Evolutionary conservation across 2,329 filamentous ascomycete species (phyloP), one percentile per base, ranked within the genome.

Genomic region (Berkeleyomyces basicola): DNA sequence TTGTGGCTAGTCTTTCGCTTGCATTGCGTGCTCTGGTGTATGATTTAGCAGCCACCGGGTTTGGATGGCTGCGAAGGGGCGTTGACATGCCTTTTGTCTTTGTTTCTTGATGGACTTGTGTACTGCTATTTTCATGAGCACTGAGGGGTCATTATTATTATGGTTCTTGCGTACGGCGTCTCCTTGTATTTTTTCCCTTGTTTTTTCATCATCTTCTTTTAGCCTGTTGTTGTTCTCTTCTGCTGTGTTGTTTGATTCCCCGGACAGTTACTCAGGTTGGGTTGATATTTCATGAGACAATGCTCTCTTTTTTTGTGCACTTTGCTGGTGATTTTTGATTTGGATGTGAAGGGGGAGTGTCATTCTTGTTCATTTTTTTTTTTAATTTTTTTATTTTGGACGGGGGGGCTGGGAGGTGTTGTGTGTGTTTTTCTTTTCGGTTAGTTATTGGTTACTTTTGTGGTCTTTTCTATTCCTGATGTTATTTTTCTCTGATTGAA

Each of bases 11-110:
- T 23, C 44, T 65, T 42, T 49, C 61, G 7, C 9, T n/a, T 44
- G 63, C 61, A 11, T 11, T 62, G 4, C n/a, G 51, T 14, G 53
- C 44, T 31, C 23, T 65, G 65, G 66, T 65, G 64, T 65, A 67
- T 40, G 63, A 69, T 67, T 66, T 66, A 47, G 31, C 36, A 5
- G 47, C 14, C 14, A 44, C 46, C 36, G 65, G 66, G 65, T 65
- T 66, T 67, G 42, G 61, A 68, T 67, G 66, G 65, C 51, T 44
- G 39, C 16, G 51, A 31, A 47, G 58, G 36, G n/a, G 58, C 46
- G 31, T 47, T 53, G 46, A 66, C 66, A 65, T 66, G 31, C 61
- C 53, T 44, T 42, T 55, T 46, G 3, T 46, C 43, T 46, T 46
- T 11, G n/a, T 16, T 57, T 57, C n/a, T 57, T 57, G 31, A 4